Conservation (phyloP, 2,329 filamentous ascomycete species). For the Aspergillus hiratsukae region DNA sequence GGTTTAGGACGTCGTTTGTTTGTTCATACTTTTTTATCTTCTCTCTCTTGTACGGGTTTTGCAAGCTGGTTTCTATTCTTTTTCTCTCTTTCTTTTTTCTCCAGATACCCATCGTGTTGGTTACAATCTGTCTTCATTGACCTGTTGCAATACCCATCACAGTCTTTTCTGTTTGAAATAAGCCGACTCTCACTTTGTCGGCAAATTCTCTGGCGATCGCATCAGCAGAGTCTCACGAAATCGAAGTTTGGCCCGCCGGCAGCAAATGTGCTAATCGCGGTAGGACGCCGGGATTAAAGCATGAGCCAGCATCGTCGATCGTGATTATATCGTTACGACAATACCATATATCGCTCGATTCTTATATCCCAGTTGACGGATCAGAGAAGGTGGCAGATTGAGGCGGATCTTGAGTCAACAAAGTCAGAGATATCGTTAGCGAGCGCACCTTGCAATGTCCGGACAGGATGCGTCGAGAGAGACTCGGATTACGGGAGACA, state of each 20-base stretch:
- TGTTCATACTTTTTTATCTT: background rate
- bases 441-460: slow-evolving; percentile 12
- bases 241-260: background rate
- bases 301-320: slow-evolving; percentile 9
- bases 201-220: background rate
- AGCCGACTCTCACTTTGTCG: background rate
- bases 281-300: background rate
- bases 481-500: slow-evolving; percentile 7
- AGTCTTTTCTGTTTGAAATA: slow-evolving; percentile 5
- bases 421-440: background rate
- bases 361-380: background rate
- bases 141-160: background rate
- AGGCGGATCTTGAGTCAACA: background rate
- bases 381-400: background rate
- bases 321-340: slow-evolving; percentile 5
- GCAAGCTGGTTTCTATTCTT: background rate
- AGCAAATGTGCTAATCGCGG: background rate
- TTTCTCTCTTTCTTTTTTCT: background rate
- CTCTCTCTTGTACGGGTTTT: background rate
- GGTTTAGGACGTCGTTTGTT: background rate
- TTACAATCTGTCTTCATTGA: background rate
- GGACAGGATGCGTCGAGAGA: slow-evolving; percentile 10
- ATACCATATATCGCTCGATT: background rate
- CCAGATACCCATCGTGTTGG: background rate
- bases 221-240: background rate